phyloP scores from a whole-genome alignment of 495 filamentous ascomycete species.

The Penicillium ucsense region DNA sequence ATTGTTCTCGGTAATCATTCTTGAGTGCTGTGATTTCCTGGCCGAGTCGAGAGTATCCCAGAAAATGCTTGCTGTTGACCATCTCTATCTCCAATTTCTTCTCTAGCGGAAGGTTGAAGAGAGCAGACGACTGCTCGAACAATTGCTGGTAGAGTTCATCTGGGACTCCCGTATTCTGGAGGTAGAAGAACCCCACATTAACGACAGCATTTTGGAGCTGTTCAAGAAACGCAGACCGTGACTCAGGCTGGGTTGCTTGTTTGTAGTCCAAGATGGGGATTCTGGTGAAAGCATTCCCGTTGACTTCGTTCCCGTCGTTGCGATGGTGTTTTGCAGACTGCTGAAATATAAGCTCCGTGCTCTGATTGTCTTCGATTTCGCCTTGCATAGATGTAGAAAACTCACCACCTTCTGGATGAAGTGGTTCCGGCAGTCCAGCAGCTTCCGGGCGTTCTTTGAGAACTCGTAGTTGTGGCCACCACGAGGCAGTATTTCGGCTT shows the following conservation, averaged over 20 bases:
- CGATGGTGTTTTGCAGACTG: neutral
- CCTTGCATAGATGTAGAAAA: neutral
- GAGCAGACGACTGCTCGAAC: slow-evolving; percentile 53
- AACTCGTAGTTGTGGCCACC: slow-evolving; percentile 1
- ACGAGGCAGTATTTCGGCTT: neutral
- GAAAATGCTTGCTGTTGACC: slow-evolving; percentile 64
- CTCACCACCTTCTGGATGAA: neutral
- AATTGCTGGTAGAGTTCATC: slow-evolving; percentile 57
- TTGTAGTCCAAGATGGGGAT: neutral
- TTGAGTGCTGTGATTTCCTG: slow-evolving; percentile 37
- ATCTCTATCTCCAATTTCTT: slow-evolving; percentile 86
- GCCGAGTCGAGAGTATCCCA: slow-evolving; percentile 43
- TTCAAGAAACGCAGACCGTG: neutral
- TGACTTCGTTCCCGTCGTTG: neutral
- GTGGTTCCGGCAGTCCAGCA: neutral
- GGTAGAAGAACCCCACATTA: slow-evolving; percentile 69
- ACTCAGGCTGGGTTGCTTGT: neutral
- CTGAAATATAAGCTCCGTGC: neutral
- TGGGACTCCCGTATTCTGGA: slow-evolving; percentile 73
- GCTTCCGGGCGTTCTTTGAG: neutral
- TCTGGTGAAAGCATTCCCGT: neutral
- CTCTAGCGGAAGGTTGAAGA: slow-evolving; percentile 74
- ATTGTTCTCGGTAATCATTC: slow-evolving; percentile 62
- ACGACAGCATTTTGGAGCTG: neutral
- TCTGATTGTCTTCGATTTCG: neutral